A percentile compares a stretch with the other conserved stretches of the same genome.
Conservation (phyloP, 805 yeast species). For the Hanseniaspora meyeri region DNA sequence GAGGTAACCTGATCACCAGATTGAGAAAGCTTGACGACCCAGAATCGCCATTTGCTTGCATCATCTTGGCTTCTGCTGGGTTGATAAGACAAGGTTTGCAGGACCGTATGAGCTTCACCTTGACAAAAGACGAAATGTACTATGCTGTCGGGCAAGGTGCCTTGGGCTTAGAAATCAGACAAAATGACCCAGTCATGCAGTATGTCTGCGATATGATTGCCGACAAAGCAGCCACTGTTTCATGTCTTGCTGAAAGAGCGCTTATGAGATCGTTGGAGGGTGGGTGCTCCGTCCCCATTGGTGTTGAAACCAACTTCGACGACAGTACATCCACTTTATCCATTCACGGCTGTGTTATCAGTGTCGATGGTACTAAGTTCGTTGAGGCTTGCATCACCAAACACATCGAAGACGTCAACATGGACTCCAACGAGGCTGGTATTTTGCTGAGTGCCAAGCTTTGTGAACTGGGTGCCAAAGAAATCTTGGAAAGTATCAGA, state of each 20-base stretch:
- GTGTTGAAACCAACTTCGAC: constrained; percentile 55
- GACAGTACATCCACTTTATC: constrained; percentile 35
- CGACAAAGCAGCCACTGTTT: constrained; percentile 50
- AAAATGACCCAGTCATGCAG: constrained; percentile 47
- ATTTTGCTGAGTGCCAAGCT: constrained; percentile 51
- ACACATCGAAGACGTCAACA: constrained; percentile 19
- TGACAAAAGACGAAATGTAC: constrained; percentile 70
- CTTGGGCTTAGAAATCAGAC: constrained; percentile 77
- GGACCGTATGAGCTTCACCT: constrained; percentile 59
- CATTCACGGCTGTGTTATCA: constrained; percentile 63
- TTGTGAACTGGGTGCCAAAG: constrained; percentile 67
- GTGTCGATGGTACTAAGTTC: constrained; percentile 64
- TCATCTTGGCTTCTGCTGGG: constrained; percentile 89
- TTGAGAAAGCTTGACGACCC: constrained; percentile 66
- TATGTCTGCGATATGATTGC: constrained; percentile 52
- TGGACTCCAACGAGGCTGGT: constrained; percentile 60
- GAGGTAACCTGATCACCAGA: constrained; percentile 80
- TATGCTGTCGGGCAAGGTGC: constrained; percentile 99
- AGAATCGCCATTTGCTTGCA: constrained; percentile 51
- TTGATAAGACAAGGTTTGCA: constrained; percentile 58
- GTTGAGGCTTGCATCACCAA: constrained; percentile 44
- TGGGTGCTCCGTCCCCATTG: constrained; percentile 96
- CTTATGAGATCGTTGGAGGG: constrained; percentile 84
- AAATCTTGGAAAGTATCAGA: constrained; percentile 68
- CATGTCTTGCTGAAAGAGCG: constrained; percentile 82